Base-by-base conservation (phyloP, 2,329 filamentous ascomycete species). In the Anthostomella pinea region DNA sequence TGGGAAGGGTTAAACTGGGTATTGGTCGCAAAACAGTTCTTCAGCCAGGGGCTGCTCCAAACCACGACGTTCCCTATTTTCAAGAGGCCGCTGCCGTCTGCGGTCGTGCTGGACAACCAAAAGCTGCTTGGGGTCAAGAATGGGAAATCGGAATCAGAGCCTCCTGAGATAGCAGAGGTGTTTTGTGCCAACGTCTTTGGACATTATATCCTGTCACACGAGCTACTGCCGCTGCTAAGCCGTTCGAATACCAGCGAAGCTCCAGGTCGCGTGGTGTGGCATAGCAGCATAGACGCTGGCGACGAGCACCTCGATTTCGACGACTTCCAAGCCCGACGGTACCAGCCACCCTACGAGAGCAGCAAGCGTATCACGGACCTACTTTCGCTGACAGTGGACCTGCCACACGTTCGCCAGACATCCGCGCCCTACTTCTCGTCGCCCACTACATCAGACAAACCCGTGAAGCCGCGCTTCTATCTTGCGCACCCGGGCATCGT, bases 181-280 rank as follows among this genome's bases (percentile, higher is more conserved):
- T 98, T 97, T 60, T 85, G 83, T 59, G 84, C 91, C 32, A 97
- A 97, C 57, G 76, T 95, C 19, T 97, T 98, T 58, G 93, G 93
- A 0, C 93, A 98, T 66, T 97, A 98, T 60, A 67, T 96, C 55
- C 79, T 98, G 16, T 79, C 79, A 11, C 90, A 95, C 60, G 80
- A 83, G 56, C 73, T 97, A 8, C 74, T 85, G 49, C 84, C 87
- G 0, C 69, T 96, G 8, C 73, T 98, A 51, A 66, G 69, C 52
- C 68, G 78, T 33, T 54, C 63, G 11, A 51, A 54, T 25, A 46
- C 63, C 38, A 46, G 63, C 24, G 57, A 68, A 4, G 38, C 64
- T 1, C 67, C 69, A 0, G 85, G 81, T 7, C 79, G 88, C 33
- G 75, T 98, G 34, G 76, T 97, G 46, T 97, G 91, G 90, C 80